Percentiles rank a stretch among this genome's conserved stretches.
phyloP scores from a whole-genome alignment of 306 rosid genomes.

The Cicer bijugum region DNA sequence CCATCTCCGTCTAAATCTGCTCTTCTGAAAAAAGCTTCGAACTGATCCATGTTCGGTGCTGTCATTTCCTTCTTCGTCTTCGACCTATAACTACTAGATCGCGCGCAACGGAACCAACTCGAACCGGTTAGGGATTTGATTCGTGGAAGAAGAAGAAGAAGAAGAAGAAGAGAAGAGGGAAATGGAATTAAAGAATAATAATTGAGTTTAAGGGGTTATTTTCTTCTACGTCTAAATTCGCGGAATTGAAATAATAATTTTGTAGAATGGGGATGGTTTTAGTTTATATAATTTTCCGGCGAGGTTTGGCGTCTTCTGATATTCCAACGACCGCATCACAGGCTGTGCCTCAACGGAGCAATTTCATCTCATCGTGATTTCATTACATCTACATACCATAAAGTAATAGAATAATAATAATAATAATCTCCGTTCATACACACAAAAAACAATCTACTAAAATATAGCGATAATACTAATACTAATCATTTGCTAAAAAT shows the following conservation, averaged over 20 bases:
- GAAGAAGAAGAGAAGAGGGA: constrained; percentile 4
- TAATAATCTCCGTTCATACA: constrained; percentile 19
- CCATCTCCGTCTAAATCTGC: constrained; percentile 99
- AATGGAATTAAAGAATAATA: constrained; percentile 15
- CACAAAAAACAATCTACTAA: background rate
- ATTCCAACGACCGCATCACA: constrained; percentile 42
- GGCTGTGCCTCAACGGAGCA: constrained; percentile 31
- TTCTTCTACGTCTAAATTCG: constrained; percentile 3
- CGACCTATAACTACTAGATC: constrained; percentile 39
- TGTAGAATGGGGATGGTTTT: background rate
- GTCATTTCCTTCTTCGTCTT: constrained; percentile 43
- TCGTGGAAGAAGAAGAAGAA: constrained; percentile 33
- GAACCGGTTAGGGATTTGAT: constrained; percentile 43
- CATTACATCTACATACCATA: constrained; percentile 22
- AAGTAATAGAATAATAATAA: background rate
- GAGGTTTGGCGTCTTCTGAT: constrained; percentile 40
- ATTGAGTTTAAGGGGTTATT: background rate
- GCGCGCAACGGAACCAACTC: constrained; percentile 35
- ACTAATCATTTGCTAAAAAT: too few relatives aligned
- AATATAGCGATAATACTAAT: background rate
- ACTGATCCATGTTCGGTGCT: constrained; percentile 75
- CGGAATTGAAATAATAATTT: constrained; percentile 32
- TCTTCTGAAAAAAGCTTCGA: constrained; percentile 71
- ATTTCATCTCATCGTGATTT: constrained; percentile 10
- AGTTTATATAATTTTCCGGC: constrained; percentile 27